Conservation (phyloP, 495 filamentous ascomycete species). For the Sabuloglossum arenarium region DNA sequence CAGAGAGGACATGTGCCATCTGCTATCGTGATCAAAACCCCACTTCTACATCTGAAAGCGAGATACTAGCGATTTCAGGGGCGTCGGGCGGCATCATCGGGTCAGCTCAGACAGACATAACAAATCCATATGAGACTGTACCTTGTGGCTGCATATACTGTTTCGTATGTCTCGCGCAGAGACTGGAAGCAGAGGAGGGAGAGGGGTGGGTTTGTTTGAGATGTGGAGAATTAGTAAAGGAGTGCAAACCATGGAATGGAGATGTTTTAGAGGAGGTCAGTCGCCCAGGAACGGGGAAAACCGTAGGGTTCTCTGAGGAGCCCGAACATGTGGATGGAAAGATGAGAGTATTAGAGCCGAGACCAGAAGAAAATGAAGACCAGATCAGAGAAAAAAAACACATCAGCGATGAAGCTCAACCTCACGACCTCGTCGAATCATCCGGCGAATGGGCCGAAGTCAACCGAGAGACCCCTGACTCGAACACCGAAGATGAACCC, state of each 20-base stretch:
- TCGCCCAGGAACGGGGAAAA: slow-evolving; percentile 32
- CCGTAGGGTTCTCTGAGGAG: slow-evolving; percentile 49
- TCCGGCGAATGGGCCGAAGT: slow-evolving; percentile 2
- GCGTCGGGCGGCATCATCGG: slow-evolving; percentile 56
- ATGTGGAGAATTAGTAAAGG: slow-evolving; percentile 67
- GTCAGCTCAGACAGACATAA: slow-evolving; percentile 81
- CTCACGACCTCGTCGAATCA: background rate
- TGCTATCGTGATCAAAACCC: slow-evolving; percentile 88
- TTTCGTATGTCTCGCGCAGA: slow-evolving; percentile 86
- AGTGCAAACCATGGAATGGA: slow-evolving; percentile 83
- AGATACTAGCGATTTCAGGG: slow-evolving; percentile 24
- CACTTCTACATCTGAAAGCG: slow-evolving; percentile 25
- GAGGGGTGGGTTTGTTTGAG: slow-evolving; percentile 92
- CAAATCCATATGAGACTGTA: slow-evolving; percentile 84
- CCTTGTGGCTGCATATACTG: slow-evolving; percentile 90
- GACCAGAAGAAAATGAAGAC: background rate
- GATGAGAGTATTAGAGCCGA: background rate
- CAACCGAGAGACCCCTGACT: background rate
- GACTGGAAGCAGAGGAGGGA: slow-evolving; percentile 79
- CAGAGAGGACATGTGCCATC: slow-evolving; percentile 91
- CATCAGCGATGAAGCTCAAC: background rate
- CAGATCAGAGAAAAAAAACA: background rate
- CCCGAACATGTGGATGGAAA: slow-evolving; percentile 11
- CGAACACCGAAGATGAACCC: background rate
- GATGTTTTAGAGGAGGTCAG: slow-evolving; percentile 49